phyloP scores from a whole-genome alignment of 768 basidiomycete species.

The Erythrobasidium yunnanense region DNA sequence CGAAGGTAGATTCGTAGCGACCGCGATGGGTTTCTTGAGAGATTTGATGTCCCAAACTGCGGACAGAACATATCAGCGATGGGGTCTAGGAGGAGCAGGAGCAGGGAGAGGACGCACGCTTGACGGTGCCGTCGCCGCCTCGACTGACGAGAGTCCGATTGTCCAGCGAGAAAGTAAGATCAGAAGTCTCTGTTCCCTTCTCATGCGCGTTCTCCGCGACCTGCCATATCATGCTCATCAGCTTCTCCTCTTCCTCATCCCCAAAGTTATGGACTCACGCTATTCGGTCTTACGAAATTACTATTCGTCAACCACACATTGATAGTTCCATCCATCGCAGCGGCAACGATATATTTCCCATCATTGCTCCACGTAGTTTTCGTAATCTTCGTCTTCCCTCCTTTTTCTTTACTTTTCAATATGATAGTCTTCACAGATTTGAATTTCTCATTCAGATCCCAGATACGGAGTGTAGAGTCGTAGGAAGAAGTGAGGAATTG shows the following conservation, averaged over 20 bases:
- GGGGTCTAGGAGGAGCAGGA: background rate
- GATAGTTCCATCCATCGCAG: slow-evolving; percentile 75
- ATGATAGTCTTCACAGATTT: slow-evolving; percentile 95
- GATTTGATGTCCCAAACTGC: slow-evolving; percentile 91
- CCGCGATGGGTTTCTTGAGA: slow-evolving; percentile 76
- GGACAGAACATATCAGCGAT: slow-evolving; percentile 7
- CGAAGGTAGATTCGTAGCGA: slow-evolving; percentile 56
- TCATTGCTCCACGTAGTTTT: slow-evolving; percentile 78
- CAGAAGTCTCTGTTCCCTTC: slow-evolving; percentile 76
- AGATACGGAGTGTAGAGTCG: slow-evolving; percentile 94
- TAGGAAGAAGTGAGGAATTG: slow-evolving; percentile 85
- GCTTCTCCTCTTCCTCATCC: too few relatives aligned
- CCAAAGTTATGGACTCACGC: slow-evolving; percentile 27
- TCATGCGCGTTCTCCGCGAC: slow-evolving; percentile 74
- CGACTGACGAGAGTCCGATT: slow-evolving; percentile 72
- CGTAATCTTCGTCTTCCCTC: slow-evolving; percentile 82
- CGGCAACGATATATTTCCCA: slow-evolving; percentile 72
- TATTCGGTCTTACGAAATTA: slow-evolving; percentile 82
- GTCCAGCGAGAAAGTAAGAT: slow-evolving; percentile 78
- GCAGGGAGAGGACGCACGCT: slow-evolving; percentile 53
- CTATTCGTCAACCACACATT: slow-evolving; percentile 87
- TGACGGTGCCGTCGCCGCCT: slow-evolving; percentile 90
- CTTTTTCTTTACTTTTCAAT: slow-evolving; percentile 89
- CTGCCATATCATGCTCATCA: slow-evolving; percentile 40
- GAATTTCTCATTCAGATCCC: slow-evolving; percentile 82